phyloP scores from a whole-genome alignment of 2,329 filamentous ascomycete species.

The Huntiella omanensis region DNA sequence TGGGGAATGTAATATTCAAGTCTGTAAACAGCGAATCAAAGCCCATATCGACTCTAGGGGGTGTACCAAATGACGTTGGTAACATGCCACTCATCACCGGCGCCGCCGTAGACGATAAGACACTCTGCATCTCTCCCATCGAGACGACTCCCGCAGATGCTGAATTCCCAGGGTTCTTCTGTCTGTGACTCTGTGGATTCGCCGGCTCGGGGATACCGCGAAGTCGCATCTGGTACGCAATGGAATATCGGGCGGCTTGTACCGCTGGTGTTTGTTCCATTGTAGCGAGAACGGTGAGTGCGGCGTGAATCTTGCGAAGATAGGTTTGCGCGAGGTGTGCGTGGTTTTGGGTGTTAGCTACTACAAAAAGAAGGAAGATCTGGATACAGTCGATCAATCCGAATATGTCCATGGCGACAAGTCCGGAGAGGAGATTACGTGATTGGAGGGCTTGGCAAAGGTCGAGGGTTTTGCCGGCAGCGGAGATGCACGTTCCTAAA shows the following conservation, averaged over 20 bases:
- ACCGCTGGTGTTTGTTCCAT: slow-evolving; percentile 16
- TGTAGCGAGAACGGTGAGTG: slow-evolving; percentile 14
- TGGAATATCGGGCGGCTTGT: not conserved
- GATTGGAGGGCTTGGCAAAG: slow-evolving; percentile 14
- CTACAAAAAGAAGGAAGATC: slow-evolving; percentile 14
- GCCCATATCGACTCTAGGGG: no score
- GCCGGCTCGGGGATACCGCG: not conserved
- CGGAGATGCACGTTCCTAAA: slow-evolving; percentile 13
- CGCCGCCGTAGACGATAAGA: no score
- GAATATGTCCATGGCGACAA: slow-evolving; percentile 14
- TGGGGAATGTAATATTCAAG: no score
- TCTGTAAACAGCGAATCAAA: no score
- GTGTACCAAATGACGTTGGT: no score
- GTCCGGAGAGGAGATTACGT: slow-evolving; percentile 13
- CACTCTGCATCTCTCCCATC: no score
- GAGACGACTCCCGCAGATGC: no score
- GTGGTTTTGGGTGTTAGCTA: slow-evolving; percentile 4
- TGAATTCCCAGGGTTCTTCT: no score
- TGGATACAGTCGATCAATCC: slow-evolving; percentile 15
- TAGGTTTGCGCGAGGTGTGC: slow-evolving; percentile 2
- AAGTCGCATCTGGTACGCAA: not conserved
- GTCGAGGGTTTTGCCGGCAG: slow-evolving; percentile 12
- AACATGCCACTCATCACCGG: no score
- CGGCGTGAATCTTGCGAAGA: slow-evolving; percentile 8
- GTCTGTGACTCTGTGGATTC: no score